phyloP scores from a whole-genome alignment of 345 rosid species.

The Lepidium africanum region DNA sequence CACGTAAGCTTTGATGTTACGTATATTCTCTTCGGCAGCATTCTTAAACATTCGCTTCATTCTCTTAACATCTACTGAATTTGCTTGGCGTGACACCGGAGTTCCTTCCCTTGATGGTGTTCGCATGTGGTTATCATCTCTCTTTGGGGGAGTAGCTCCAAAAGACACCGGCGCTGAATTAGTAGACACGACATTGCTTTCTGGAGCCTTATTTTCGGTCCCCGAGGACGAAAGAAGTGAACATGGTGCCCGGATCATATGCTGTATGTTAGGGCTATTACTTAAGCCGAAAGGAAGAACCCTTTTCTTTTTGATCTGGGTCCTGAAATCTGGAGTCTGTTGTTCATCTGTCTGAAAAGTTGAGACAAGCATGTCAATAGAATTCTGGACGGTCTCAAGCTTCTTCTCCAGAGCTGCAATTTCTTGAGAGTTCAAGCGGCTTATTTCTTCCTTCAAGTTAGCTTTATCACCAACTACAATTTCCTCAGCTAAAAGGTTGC shows the following conservation, averaged over 20 bases:
- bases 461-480: constrained; percentile 42
- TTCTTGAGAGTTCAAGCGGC: constrained; percentile 70
- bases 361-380: constrained; percentile 67
- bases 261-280: constrained; percentile 72
- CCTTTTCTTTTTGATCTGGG: constrained; percentile 63
- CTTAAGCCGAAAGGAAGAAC: constrained; percentile 61
- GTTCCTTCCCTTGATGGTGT: constrained; percentile 62
- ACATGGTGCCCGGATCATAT: constrained; percentile 71
- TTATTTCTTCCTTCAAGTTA: constrained; percentile 73
- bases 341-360: constrained; percentile 43
- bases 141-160: constrained; percentile 39
- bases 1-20: constrained; percentile 76
- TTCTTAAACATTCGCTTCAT: constrained; percentile 89
- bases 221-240: constrained; percentile 70
- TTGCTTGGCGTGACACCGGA: constrained; percentile 42
- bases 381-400: constrained; percentile 83
- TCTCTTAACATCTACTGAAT: constrained; percentile 84
- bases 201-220: constrained; percentile 75
- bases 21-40: constrained; percentile 92
- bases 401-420: constrained; percentile 72
- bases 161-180: constrained; percentile 20
- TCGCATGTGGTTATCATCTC: constrained; percentile 17
- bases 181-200: constrained; percentile 29
- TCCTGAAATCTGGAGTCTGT: constrained; percentile 43
- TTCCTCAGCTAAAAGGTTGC: constrained; percentile 46